A percentile compares a stretch with the other conserved stretches of the same genome.
Evolutionary conservation across 1,284 basidiomycete species (phyloP).

Genomic region (Tilletia horrida): DNA sequence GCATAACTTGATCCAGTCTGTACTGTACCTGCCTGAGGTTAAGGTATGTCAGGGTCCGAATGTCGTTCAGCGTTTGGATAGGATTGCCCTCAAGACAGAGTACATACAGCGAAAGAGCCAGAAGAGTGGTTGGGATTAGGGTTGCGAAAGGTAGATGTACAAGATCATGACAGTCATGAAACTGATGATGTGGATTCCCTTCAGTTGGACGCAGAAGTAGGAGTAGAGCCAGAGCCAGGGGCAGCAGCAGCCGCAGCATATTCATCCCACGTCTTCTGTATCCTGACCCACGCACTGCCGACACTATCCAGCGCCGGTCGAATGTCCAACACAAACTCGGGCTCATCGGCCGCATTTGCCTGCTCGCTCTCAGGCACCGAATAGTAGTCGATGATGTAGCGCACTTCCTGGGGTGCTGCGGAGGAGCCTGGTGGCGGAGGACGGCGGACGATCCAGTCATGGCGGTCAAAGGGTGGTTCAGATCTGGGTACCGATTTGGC

Average conservation of each 20-base stretch:
- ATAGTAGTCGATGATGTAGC: conserved; percentile 55
- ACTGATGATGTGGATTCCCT: no score
- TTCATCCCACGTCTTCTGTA: conserved; percentile 40
- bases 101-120: no score
- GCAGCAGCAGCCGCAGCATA: conserved; percentile 57
- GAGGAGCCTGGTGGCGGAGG: conserved; percentile 25
- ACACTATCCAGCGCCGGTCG: conserved; percentile 46
- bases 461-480: conserved; percentile 94
- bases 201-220: no score
- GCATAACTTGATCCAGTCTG: no score
- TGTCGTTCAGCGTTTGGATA: no score
- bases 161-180: no score
- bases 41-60: no score
- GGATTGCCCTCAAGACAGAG: no score
- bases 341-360: conserved; percentile 36
- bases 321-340: conserved; percentile 47
- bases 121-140: no score
- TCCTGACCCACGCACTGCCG: conserved; percentile 32
- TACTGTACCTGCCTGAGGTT: no score
- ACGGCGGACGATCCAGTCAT: conserved; percentile 91
- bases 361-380: conserved; percentile 37
- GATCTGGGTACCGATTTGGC: conserved; percentile 60
- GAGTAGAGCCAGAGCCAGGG: background rate
- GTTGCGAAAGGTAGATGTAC: no score
- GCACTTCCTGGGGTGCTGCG: conserved; percentile 42